Evolutionary conservation across 2,329 filamentous ascomycete genomes (phyloP).

Genomic region (Beauveria australis): DNA sequence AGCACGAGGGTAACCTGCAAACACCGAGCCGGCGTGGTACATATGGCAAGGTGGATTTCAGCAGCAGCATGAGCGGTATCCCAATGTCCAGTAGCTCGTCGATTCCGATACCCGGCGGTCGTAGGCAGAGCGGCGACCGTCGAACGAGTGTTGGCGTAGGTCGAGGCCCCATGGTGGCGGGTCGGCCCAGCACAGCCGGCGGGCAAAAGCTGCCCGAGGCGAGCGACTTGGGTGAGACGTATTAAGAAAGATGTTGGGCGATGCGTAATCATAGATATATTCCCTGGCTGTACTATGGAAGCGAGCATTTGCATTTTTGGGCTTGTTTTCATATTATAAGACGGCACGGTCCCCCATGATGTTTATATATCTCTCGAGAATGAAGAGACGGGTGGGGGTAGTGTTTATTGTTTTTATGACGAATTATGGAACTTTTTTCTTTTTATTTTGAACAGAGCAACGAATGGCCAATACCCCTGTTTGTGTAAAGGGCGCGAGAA

Average conservation of each 20-base stretch:
- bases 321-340: constrained; percentile 3
- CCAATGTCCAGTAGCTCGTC: constrained; percentile 24
- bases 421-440: constrained; percentile 6
- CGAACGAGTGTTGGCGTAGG: constrained; percentile 33
- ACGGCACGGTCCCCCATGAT: neutral
- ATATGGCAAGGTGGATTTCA: constrained; percentile 40
- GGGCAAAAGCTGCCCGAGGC: constrained; percentile 27
- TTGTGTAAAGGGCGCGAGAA: neutral
- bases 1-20: constrained; percentile 32
- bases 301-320: constrained; percentile 10
- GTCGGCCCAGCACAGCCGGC: constrained; percentile 25
- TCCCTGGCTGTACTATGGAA: constrained; percentile 6
- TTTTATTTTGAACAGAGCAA: neutral
- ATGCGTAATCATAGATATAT: neutral
- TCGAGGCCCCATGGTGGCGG: constrained; percentile 16
- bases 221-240: constrained; percentile 47
- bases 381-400: neutral
- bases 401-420: constrained; percentile 3
- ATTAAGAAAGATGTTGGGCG: constrained; percentile 24
- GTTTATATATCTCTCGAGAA: neutral
- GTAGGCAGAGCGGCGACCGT: constrained; percentile 35
- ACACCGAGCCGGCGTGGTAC: constrained; percentile 50
- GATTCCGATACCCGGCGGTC: constrained; percentile 37
- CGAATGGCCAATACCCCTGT: constrained; percentile 7
- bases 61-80: constrained; percentile 31